phyloP scores from a whole-genome alignment of 208 protist species.

The Angomonas desouzai region DNA sequence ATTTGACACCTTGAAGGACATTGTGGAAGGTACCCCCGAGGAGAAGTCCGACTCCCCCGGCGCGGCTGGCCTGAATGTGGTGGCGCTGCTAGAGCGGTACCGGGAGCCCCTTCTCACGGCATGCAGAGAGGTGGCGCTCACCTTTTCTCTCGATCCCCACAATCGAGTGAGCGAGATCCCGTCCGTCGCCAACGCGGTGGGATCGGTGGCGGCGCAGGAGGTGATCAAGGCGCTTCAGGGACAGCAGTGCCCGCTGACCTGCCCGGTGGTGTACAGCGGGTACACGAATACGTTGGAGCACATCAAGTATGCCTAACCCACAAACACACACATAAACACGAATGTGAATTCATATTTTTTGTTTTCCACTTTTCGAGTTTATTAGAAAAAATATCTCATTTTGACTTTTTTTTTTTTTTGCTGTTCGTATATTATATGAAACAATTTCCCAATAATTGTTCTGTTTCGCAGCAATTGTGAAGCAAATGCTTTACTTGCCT shows the following conservation, averaged over 20 bases:
- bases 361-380: background rate
- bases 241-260: slow-evolving; percentile 84
- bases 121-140: slow-evolving; percentile 60
- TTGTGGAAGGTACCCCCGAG: background rate
- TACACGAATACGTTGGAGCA: slow-evolving; percentile 30
- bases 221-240: slow-evolving; percentile 94
- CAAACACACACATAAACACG: no score
- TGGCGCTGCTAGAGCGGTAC: background rate
- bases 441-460: background rate
- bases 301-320: background rate
- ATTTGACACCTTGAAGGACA: background rate
- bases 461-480: no score
- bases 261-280: slow-evolving; percentile 93
- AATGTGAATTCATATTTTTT: no score
- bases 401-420: slow-evolving; percentile 1
- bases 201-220: slow-evolving; percentile 94
- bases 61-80: background rate
- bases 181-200: slow-evolving; percentile 87
- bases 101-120: background rate
- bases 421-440: background rate
- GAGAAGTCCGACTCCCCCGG: background rate
- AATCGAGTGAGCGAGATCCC: slow-evolving; percentile 80
- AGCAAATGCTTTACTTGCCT: background rate
- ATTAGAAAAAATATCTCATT: background rate
- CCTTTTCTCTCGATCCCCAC: slow-evolving; percentile 15